Percentiles rank a stretch among this genome's conserved stretches.
phyloP scores from a whole-genome alignment of 75 land plant genomes.

The Selaginella moellendorffii region DNA sequence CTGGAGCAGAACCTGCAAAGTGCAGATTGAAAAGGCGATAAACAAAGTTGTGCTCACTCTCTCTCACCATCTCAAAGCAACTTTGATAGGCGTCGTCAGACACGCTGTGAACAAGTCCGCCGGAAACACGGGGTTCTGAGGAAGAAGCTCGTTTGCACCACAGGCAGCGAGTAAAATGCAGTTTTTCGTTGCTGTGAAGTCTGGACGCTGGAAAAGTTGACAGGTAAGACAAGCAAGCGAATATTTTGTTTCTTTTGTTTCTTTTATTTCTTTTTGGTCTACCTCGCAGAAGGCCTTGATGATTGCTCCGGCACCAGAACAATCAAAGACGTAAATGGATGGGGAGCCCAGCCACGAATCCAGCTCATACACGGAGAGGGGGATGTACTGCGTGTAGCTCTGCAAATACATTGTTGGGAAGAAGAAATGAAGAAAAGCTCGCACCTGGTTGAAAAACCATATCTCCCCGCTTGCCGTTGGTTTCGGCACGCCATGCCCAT shows the following conservation, averaged over 20 bases:
- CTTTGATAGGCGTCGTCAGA: constrained; percentile 91
- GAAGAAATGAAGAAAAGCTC: too few species aligned
- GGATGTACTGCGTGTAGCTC: constrained; percentile 91
- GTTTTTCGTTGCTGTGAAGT: constrained; percentile 45
- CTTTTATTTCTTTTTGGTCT: not conserved
- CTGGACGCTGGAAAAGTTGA: constrained; percentile 36
- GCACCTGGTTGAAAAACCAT: constrained; percentile 92
- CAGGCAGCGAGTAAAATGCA: constrained; percentile 93
- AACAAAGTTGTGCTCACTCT: not conserved
- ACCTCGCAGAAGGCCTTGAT: constrained; percentile 85
- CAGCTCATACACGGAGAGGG: constrained; percentile 73
- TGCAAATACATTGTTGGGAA: too few species aligned
- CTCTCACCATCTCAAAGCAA: constrained; percentile 75
- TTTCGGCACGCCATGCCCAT: constrained; percentile 96
- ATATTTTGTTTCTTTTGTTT: too few species aligned
- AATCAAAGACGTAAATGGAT: constrained; percentile 95
- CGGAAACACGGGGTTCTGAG: constrained; percentile 82
- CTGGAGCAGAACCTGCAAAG: constrained; percentile 64
- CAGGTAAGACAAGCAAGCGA: not conserved
- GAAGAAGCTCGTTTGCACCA: constrained; percentile 90
- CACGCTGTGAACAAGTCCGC: constrained; percentile 95
- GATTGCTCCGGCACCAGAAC: constrained; percentile 92
- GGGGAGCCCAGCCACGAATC: constrained; percentile 94
- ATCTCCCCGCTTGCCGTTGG: constrained; percentile 93
- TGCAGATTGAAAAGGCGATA: not conserved